phyloP scores from a whole-genome alignment of 495 filamentous ascomycete genomes.

The Penicillium subrubescens region DNA sequence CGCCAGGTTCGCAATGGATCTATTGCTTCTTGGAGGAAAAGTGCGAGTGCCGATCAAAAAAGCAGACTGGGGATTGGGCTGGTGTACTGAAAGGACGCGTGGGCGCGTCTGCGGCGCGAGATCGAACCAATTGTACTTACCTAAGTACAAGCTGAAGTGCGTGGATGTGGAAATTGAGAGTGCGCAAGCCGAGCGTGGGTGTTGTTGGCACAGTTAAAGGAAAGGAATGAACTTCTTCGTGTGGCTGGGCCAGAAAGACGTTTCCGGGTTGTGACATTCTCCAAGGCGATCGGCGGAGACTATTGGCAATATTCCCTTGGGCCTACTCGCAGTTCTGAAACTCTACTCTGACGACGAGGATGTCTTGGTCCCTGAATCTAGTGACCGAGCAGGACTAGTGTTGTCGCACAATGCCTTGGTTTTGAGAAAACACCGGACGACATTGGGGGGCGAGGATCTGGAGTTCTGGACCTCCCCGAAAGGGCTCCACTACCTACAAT shows the following conservation, averaged over 20 bases:
- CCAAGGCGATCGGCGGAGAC: conserved; percentile 13
- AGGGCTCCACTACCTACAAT: neutral
- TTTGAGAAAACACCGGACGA: neutral
- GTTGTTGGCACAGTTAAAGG: neutral
- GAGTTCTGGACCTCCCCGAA: neutral
- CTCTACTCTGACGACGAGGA: neutral
- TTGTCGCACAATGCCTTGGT: neutral
- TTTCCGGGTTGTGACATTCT: conserved; percentile 15
- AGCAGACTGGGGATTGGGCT: conserved; percentile 1
- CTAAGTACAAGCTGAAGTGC: neutral
- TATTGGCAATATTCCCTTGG: conserved; percentile 9
- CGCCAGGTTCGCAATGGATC: conserved; percentile 10
- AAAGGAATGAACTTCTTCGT: neutral
- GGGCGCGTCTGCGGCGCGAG: conserved; percentile 3
- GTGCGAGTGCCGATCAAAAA: conserved; percentile 1
- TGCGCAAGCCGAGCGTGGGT: neutral
- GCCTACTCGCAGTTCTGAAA: neutral
- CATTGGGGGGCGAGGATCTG: neutral
- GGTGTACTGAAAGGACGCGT: neutral
- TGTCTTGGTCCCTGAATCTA: neutral
- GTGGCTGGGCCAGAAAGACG: conserved; percentile 12
- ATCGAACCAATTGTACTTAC: neutral
- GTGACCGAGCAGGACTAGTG: neutral
- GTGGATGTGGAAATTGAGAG: neutral
- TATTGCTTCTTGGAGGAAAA: neutral